A percentile compares a stretch with the other conserved stretches of the same genome.
Evolutionary conservation across 2,329 filamentous ascomycete species (phyloP).

Genomic region (Penicillium sp.): DNA sequence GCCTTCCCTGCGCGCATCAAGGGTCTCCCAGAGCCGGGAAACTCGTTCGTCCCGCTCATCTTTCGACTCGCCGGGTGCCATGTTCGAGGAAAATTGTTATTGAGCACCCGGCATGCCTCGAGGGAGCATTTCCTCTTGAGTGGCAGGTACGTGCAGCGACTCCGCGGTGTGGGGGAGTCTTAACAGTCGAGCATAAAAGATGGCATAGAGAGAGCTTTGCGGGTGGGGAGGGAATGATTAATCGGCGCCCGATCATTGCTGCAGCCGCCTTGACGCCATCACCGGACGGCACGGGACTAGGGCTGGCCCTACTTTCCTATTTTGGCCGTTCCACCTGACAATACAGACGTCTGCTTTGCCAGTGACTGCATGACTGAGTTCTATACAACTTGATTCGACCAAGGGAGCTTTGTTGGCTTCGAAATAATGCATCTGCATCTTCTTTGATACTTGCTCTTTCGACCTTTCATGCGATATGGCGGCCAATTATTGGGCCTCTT

Average conservation of each 20-base stretch:
- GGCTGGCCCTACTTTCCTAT: constrained; percentile 37
- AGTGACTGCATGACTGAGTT: background rate
- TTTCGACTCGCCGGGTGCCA: constrained; percentile 72
- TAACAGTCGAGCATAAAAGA: constrained; percentile 17
- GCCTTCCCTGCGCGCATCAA: constrained; percentile 77
- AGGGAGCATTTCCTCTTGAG: constrained; percentile 15
- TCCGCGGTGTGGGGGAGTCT: background rate
- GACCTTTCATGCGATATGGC: constrained; percentile 64
- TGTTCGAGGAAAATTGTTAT: constrained; percentile 57
- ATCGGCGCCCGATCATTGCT: constrained; percentile 40
- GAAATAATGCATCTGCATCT: no score
- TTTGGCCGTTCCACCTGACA: constrained; percentile 20
- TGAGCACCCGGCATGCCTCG: constrained; percentile 50
- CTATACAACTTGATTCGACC: background rate
- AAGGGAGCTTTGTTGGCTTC: no score
- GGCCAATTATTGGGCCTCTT: constrained; percentile 95
- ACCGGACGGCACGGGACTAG: constrained; percentile 33
- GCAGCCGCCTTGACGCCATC: constrained; percentile 35
- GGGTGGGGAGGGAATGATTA: constrained; percentile 34
- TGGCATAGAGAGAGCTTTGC: constrained; percentile 30
- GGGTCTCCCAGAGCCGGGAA: constrained; percentile 78
- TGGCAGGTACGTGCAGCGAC: constrained; percentile 22
- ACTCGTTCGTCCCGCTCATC: constrained; percentile 80
- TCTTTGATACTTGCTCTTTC: background rate
- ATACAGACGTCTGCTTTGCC: background rate